These are phyloP conservation scores for Zygnema cylindricum DNA, from an alignment of 139 green algal genomes.

Conservation along the genomic window DNA sequence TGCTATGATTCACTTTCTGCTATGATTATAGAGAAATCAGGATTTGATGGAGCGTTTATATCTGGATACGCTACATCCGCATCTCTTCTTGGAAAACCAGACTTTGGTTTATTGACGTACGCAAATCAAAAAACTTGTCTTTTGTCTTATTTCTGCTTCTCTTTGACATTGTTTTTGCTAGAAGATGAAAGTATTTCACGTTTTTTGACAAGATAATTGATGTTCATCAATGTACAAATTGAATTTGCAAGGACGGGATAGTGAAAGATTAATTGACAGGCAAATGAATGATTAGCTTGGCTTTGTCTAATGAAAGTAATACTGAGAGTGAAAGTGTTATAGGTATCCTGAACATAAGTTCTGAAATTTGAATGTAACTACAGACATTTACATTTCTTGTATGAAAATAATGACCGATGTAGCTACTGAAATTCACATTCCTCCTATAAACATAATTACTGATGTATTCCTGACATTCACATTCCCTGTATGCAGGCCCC, in stretches of 20 bases:
- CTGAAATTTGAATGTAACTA: too few species aligned
- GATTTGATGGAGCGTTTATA: constrained; percentile 74
- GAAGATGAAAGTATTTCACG: background rate
- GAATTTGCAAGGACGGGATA: background rate
- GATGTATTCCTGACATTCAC: too few species aligned
- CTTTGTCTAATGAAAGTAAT: too few species aligned
- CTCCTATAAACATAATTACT: too few species aligned
- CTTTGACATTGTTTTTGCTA: background rate
- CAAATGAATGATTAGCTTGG: too few species aligned
- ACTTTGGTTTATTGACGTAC: constrained; percentile 77
- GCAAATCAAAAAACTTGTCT: background rate
- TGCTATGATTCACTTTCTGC: constrained; percentile 77
- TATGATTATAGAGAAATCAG: constrained; percentile 64
- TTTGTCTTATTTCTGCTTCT: background rate
- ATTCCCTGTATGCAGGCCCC: constrained; percentile 45
- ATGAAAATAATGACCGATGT: too few species aligned
- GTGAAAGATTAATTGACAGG: too few species aligned
- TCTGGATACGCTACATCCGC: constrained; percentile 75
- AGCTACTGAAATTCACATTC: too few species aligned
- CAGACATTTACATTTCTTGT: too few species aligned
- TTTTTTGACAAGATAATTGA: background rate
- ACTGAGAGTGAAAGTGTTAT: too few species aligned
- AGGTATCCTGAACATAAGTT: too few species aligned
- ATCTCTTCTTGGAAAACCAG: constrained; percentile 76
- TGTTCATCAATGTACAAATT: background rate